Base-by-base conservation (phyloP, 2,329 filamentous ascomycete species). In the Penicillium expansum region DNA sequence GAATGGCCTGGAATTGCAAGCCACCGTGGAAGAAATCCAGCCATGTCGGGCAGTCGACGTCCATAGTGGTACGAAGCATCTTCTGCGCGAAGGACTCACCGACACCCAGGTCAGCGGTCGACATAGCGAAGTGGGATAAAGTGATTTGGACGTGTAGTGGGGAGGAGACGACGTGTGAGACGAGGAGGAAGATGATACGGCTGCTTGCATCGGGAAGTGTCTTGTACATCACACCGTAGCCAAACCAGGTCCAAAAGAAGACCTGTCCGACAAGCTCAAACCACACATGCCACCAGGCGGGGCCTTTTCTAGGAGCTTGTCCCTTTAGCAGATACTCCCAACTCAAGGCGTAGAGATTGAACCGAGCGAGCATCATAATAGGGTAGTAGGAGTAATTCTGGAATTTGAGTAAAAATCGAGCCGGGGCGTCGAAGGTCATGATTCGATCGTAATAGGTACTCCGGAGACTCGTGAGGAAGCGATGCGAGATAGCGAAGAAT, bases 31-130 rank as follows among this genome's bases (percentile, higher is more conserved):
- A 84, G 70, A 92, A 96, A 70, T 96, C 91, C 13, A 96, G 80
- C 91, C 92, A 96, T 13, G 83, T 80, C 0, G 91, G 90, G 69
- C 91, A 96, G 70, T 94, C 91, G 22, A 96, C 86, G 62, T 96
- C 91, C 91, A 96, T 96, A 13, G 92, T 96, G 1, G 92, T 96
- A 64, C 92, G 87, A 44, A 96, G 81, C 88, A 95, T 94, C 73
- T 88, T 90, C 74, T 96, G 91, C 0, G 92, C 86, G 72, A 96
- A 96, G 0, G 90, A 94, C 72, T 96, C 92, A 50, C 87, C 81
- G 1, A 89, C 86, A 0, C 92, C 92, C 13, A 96, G 80, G 67
- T 96, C 91, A 11, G 90, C 83, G 0, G 92, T 96, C 65, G 90
- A 93, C 92, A 96, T 96, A 63, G 90, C 90, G 74, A 95, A 96